A percentile compares a stretch with the other conserved stretches of the same genome.
Evolutionary conservation across 2,329 filamentous ascomycete species (phyloP).

Genomic region (Botryotinia convoluta): DNA sequence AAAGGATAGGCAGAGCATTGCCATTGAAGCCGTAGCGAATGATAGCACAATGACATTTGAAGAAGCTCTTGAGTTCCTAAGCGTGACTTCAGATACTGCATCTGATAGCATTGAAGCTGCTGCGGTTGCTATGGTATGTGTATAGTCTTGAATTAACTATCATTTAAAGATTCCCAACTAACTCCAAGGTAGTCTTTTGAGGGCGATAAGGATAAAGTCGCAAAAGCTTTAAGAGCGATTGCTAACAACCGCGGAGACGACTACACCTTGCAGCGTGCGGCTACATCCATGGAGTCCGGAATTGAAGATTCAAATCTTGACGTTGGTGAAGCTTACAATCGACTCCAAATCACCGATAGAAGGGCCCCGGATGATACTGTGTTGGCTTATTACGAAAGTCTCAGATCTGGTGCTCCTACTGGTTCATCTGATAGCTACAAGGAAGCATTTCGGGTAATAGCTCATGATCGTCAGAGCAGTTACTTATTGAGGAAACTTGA

Average conservation of each 20-base stretch:
- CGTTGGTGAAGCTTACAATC: constrained; percentile 37
- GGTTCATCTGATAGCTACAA: constrained; percentile 37
- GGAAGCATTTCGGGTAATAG: constrained; percentile 38
- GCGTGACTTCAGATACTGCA: constrained; percentile 38
- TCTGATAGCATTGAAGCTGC: constrained; percentile 38
- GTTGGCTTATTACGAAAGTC: constrained; percentile 36
- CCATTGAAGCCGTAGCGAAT: constrained; percentile 56
- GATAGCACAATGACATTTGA: constrained; percentile 57
- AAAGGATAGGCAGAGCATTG: constrained; percentile 53
- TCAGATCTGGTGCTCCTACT: constrained; percentile 31
- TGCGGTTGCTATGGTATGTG: constrained; percentile 36
- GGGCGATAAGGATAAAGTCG: constrained; percentile 35
- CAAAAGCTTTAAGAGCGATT: constrained; percentile 35
- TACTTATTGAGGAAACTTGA: constrained; percentile 38
- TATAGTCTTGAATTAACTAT: not conserved
- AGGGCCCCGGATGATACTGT: constrained; percentile 37
- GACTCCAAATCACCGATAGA: constrained; percentile 35
- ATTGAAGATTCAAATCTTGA: constrained; percentile 29
- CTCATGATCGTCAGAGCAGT: constrained; percentile 35
- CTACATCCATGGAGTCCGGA: constrained; percentile 33
- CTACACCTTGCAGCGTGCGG: constrained; percentile 32
- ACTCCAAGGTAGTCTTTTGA: constrained; percentile 31
- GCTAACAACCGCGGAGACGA: constrained; percentile 33
- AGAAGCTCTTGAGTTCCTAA: constrained; percentile 62
- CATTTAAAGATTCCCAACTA: not conserved